Evolutionary conservation across 2,329 filamentous ascomycete species (phyloP), one percentile per base, ranked within the genome.

Genomic region (Apiospora arundinis): DNA sequence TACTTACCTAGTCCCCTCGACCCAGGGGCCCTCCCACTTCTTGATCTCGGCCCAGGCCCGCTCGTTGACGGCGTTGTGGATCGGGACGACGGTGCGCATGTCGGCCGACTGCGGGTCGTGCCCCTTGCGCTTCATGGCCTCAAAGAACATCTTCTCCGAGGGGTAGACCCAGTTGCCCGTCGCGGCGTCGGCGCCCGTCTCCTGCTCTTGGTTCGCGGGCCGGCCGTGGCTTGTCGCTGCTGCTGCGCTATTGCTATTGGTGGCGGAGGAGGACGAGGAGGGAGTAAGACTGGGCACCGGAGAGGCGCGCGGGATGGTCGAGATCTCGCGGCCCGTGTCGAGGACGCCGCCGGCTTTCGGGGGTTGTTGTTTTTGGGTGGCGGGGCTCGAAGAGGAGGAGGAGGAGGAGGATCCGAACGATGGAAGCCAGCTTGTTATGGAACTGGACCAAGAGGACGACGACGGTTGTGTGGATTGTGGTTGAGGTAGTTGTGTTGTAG

Each of bases 51-150:
- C 87, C 96, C 96, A 99, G 0, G 96, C 96, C 56, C 94, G 88
- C 88, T 99, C 96, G 83, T 99, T 99, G 74, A 99, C 96, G 63
- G 96, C 96, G 81, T 99, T 99, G 84, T 99, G 96, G 77, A 98
- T 98, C 2, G 95, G 96, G 70, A 98, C 95, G 45, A 98, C 95
- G 45, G 93, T 93, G 78, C 90, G 92, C 92, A 98, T 98, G 82
- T 97, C 95, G 7, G 87, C 85, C 0, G 89, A 90, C 18, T 87
- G 85, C 42, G 89, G 91, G 73, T 91, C 90, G 84, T 95, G 92
- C 60, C 92, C 92, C 83, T 99, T 99, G 80, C 95, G 92, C 85
- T 92, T 91, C 91, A 99, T 95, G 63, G 96, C 96, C 67, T 97
- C 93, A 84, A 98, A 98, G 86, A 99, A 99, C 91, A 98, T 97